These are phyloP conservation scores for Glomus cerebriforme DNA, from an alignment of 192 early-diverging fungal species.

Conservation along the genomic window DNA sequence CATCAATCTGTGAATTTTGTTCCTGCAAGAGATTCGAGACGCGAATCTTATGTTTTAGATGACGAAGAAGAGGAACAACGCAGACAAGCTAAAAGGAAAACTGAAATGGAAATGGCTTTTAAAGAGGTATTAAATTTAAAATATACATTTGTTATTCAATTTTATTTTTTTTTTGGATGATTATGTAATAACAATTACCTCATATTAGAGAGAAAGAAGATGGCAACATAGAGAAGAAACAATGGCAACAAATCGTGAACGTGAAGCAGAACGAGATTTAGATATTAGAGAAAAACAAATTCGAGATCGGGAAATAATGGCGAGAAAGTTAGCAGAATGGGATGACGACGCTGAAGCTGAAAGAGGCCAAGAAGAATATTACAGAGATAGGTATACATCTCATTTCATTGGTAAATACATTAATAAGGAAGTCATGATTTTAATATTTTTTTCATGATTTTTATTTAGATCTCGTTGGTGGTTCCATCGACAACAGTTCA, in stretches of 20 bases:
- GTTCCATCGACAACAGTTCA: slow-evolving; percentile 58
- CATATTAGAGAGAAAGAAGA: slow-evolving; percentile 59
- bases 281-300: slow-evolving; percentile 43
- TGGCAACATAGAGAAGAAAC: slow-evolving; percentile 63
- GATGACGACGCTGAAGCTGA: slow-evolving; percentile 74
- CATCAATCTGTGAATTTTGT: slow-evolving; percentile 45
- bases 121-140: slow-evolving; percentile 33
- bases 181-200: background rate
- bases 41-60: slow-evolving; percentile 35
- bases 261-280: slow-evolving; percentile 48
- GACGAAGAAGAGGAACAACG: slow-evolving; percentile 46
- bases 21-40: slow-evolving; percentile 41
- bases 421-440: too few species aligned
- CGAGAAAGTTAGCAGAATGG: slow-evolving; percentile 57
- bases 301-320: slow-evolving; percentile 46
- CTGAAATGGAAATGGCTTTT: slow-evolving; percentile 50
- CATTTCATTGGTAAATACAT: background rate
- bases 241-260: slow-evolving; percentile 46
- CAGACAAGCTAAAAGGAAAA: slow-evolving; percentile 47
- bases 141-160: background rate
- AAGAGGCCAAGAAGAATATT: slow-evolving; percentile 70
- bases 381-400: slow-evolving; percentile 66
- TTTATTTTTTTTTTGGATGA: background rate
- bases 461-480: slow-evolving; percentile 69
- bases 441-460: background rate